A percentile compares a stretch with the other conserved stretches of the same genome.
Evolutionary conservation across 2,329 filamentous ascomycete genomes (phyloP).

Genomic region (Trichoderma pleuroti): DNA sequence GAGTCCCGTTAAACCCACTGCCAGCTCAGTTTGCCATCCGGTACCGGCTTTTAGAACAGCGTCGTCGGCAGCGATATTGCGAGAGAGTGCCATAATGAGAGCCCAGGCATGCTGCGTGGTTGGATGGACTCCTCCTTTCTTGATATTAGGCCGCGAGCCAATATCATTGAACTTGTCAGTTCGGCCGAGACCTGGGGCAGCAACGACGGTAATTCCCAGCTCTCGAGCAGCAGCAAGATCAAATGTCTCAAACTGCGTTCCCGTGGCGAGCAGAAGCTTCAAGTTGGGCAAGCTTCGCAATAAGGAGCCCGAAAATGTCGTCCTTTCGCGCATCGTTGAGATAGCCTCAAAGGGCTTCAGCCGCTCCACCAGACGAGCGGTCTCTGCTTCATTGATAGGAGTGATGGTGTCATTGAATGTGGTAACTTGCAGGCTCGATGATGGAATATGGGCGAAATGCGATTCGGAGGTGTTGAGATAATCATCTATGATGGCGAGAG

Average conservation of each 20-base stretch:
- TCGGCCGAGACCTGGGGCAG: conserved; percentile 10
- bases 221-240: conserved; percentile 51
- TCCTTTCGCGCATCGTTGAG: conserved; percentile 3
- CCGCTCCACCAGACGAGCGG: background rate
- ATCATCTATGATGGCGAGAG: conserved; percentile 1
- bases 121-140: conserved; percentile 37
- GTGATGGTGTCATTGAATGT: conserved; percentile 1
- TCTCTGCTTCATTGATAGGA: background rate
- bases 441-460: background rate
- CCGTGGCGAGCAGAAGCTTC: conserved; percentile 60
- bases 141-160: conserved; percentile 28
- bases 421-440: background rate
- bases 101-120: conserved; percentile 58
- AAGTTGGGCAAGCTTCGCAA: conserved; percentile 58
- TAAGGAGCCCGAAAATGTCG: conserved; percentile 51
- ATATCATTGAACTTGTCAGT: background rate
- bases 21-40: background rate
- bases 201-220: conserved; percentile 25
- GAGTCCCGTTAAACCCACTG: background rate
- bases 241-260: conserved; percentile 56
- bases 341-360: background rate
- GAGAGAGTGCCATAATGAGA: conserved; percentile 53
- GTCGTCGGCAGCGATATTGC: conserved; percentile 55
- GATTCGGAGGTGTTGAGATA: background rate
- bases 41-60: background rate